These are phyloP conservation scores for Hymenoscyphus fraxineus DNA, from an alignment of 2,329 filamentous ascomycete genomes.

Conservation along the genomic window DNA sequence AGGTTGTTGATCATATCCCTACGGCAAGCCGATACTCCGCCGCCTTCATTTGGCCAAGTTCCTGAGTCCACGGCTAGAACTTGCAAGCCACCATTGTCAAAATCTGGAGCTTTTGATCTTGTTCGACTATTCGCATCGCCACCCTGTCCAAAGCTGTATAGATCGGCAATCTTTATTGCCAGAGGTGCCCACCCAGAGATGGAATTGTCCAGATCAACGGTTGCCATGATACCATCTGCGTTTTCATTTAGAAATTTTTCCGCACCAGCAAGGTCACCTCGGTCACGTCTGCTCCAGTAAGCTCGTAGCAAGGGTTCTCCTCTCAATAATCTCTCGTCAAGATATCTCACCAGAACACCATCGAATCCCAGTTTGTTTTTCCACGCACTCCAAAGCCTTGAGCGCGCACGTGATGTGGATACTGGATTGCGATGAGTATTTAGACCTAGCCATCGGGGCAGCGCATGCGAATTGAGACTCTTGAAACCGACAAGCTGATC, in stretches of 20 bases:
- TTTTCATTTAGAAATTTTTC: conserved; percentile 40
- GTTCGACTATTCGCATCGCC: conserved; percentile 38
- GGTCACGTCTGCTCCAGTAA: conserved; percentile 40
- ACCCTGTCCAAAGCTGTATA: conserved; percentile 38
- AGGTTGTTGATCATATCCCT: conserved; percentile 16
- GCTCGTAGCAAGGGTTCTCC: conserved; percentile 38
- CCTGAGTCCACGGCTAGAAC: conserved; percentile 37
- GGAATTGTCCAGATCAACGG: conserved; percentile 34
- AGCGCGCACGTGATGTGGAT: conserved; percentile 43
- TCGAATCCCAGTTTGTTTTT: conserved; percentile 43
- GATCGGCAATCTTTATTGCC: conserved; percentile 37
- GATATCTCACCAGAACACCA: conserved; percentile 44
- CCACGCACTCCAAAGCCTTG: conserved; percentile 46
- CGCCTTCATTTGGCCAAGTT: conserved; percentile 36
- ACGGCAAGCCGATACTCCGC: conserved; percentile 40
- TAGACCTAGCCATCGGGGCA: conserved; percentile 36
- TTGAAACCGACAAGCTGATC: conserved; percentile 49
- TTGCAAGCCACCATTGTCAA: conserved; percentile 41
- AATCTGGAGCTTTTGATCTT: conserved; percentile 40
- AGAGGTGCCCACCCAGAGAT: conserved; percentile 36
- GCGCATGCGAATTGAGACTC: conserved; percentile 27
- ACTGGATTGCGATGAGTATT: conserved; percentile 38
- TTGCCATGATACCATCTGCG: conserved; percentile 34
- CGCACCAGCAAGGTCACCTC: conserved; percentile 38
- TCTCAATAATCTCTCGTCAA: conserved; percentile 44